A percentile compares a stretch with the other conserved stretches of the same genome.
These are phyloP conservation scores for Cladophialophora immunda DNA, from an alignment of 2,329 filamentous ascomycete species.

Conservation along the genomic window DNA sequence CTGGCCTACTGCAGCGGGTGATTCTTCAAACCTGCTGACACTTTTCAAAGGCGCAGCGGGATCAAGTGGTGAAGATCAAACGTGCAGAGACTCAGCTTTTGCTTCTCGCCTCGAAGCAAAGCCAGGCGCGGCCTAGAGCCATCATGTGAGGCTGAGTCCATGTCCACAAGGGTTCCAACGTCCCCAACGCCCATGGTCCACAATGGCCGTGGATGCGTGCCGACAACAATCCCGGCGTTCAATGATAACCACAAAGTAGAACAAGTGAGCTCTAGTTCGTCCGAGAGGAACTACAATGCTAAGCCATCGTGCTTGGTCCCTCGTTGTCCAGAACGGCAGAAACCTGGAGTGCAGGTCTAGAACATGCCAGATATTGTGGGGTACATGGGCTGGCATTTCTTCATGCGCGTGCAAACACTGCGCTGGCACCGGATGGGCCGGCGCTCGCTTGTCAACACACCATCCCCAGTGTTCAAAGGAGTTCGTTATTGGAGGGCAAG, in stretches of 20 bases:
- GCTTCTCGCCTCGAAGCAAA: neutral
- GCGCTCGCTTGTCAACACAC: neutral
- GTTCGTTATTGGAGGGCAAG: neutral
- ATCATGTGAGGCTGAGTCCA: neutral
- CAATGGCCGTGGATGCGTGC: too few relatives aligned
- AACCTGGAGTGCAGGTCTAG: neutral
- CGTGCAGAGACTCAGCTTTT: neutral
- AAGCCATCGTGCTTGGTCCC: neutral
- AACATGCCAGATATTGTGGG: constrained; percentile 7
- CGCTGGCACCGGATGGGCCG: neutral
- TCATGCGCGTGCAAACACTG: neutral
- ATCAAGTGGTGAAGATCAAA: neutral
- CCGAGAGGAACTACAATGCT: neutral
- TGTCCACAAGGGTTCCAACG: too few relatives aligned
- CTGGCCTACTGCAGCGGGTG: neutral
- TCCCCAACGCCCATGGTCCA: neutral
- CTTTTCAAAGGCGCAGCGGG: neutral
- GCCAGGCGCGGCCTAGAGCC: neutral
- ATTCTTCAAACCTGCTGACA: neutral
- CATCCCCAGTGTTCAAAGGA: neutral
- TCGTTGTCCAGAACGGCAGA: neutral
- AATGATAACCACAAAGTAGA: too few relatives aligned
- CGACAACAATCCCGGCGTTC: too few relatives aligned
- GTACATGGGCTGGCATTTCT: neutral
- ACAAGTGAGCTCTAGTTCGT: neutral